Conservation (phyloP, 805 yeast genomes). For the Candida sonorensis region DNA sequence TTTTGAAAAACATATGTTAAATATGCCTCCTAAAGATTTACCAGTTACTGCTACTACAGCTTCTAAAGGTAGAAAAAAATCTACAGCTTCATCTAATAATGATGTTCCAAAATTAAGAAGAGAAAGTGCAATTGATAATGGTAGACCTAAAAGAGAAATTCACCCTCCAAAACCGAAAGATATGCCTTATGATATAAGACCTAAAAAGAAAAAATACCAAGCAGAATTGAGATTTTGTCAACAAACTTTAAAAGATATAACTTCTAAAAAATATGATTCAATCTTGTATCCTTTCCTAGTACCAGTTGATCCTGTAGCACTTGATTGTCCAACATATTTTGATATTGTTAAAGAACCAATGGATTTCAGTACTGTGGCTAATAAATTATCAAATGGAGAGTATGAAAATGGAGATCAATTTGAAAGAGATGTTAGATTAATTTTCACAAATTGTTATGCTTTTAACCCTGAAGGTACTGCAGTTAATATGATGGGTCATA, state of each 20-base stretch:
- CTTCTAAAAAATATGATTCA: conserved; percentile 74
- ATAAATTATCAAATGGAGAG: conserved; percentile 76
- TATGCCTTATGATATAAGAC: conserved; percentile 83
- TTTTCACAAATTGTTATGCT: conserved; percentile 81
- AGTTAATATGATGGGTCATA: conserved; percentile 91
- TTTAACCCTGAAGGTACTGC: conserved; percentile 98
- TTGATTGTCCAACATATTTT: conserved; percentile 84
- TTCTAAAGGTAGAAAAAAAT: conserved; percentile 24
- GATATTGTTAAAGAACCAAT: conserved; percentile 87
- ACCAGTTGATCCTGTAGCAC: conserved; percentile 94
- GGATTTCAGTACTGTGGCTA: conserved; percentile 84
- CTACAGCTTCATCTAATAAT: too few relatives aligned
- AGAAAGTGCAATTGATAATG: conserved; percentile 57
- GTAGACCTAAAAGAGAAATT: conserved; percentile 90
- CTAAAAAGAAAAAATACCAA: conserved; percentile 85
- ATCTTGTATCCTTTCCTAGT: conserved; percentile 85
- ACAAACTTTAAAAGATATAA: conserved; percentile 73
- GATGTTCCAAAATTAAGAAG: conserved; percentile 65
- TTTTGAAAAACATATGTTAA: conserved; percentile 87
- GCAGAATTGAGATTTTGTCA: conserved; percentile 85
- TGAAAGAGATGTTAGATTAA: conserved; percentile 72
- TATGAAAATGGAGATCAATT: conserved; percentile 87
- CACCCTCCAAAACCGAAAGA: conserved; percentile 97
- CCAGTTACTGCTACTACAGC: conserved; percentile 25
- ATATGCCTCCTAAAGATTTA: conserved; percentile 68